Base-by-base conservation (phyloP, 1,139 yeast genomes). In the Eremothecium coryli region DNA sequence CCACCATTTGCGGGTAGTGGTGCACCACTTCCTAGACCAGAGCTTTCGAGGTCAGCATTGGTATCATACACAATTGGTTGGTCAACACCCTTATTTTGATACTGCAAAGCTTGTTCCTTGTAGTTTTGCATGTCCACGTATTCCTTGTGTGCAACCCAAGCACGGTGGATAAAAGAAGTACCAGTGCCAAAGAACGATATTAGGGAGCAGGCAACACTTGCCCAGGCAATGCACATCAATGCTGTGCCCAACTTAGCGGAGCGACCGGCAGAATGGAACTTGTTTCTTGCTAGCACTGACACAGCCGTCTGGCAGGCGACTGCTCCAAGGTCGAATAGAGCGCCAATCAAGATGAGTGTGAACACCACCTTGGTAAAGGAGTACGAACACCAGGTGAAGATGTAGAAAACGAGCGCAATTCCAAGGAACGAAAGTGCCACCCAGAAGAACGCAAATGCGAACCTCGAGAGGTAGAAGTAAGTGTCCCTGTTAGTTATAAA, bases 251-350 rank as follows among this genome's bases (percentile, higher is more conserved):
- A 49, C 36, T 66, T 63, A 29, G 75, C 68, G 17, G 47, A 38
- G 46, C 62, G 52, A 23, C 60, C 61, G n/a, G 56, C 68, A 40
- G 57, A 54, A n/a, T 55, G 47, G 66, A 80, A 81, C 14, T 82
- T 77, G 42, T 72, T 67, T 53, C 64, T 76, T 32, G 81, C 84
- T 62, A 80, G 54, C 5, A 76, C 85, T 32, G 68, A 54, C 25
- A 70, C 79, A 4, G 90, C 82, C 31, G 90, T 81, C 58, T 72
- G 73, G 52, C 75, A 62, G 9, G 82, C 64, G 35, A 76, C 77
- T 39, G 75, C 78, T 35, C 75, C 76, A 26, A 74, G 65, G 44
- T 65, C 61, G 54, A 76, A 72, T 33, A 80, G 41, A 33, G 71
- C 58, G 17, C 73, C 82, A 41, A 76, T 45, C 6, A 67, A 39